Evolutionary conservation across 495 filamentous ascomycete genomes (phyloP).

Genomic region (Penicillium lagena): DNA sequence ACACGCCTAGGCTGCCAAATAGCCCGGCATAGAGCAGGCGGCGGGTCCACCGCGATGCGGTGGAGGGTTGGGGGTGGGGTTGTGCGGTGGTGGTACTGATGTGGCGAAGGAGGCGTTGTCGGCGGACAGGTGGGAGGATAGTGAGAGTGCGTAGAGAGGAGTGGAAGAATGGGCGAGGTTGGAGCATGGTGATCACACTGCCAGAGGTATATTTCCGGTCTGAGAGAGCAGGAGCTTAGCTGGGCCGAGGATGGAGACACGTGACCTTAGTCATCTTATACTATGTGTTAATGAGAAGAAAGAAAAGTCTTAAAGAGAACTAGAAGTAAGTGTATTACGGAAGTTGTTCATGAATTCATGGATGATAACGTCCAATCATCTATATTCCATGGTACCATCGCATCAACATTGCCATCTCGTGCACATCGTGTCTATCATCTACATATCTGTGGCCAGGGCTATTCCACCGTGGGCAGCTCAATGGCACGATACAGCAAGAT

Average conservation of each 20-base stretch:
- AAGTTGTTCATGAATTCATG: no score
- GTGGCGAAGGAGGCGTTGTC: constrained; percentile 13
- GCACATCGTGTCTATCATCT: constrained; percentile 24
- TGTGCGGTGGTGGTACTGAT: constrained; percentile 15
- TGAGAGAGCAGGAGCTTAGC: neutral
- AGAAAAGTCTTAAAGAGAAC: no score
- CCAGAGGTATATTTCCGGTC: neutral
- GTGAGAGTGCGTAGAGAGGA: constrained; percentile 10
- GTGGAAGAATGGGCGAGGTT: constrained; percentile 20
- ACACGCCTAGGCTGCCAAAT: constrained; percentile 28
- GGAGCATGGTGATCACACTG: constrained; percentile 27
- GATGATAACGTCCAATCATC: neutral
- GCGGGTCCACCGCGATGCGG: constrained; percentile 28
- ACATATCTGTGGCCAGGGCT: constrained; percentile 7
- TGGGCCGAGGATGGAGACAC: constrained; percentile 11
- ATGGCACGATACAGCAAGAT: constrained; percentile 91
- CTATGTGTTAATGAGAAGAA: no score
- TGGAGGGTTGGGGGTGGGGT: constrained; percentile 7
- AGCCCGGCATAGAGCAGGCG: constrained; percentile 29
- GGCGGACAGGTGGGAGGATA: neutral
- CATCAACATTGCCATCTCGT: constrained; percentile 12
- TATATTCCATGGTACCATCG: neutral
- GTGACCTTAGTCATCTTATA: constrained; percentile 1
- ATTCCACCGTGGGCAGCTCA: constrained; percentile 49
- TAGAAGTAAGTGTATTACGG: no score